These are phyloP conservation scores for Spathaspora gorwiae DNA, from an alignment of 805 yeast species.

Conservation along the genomic window DNA sequence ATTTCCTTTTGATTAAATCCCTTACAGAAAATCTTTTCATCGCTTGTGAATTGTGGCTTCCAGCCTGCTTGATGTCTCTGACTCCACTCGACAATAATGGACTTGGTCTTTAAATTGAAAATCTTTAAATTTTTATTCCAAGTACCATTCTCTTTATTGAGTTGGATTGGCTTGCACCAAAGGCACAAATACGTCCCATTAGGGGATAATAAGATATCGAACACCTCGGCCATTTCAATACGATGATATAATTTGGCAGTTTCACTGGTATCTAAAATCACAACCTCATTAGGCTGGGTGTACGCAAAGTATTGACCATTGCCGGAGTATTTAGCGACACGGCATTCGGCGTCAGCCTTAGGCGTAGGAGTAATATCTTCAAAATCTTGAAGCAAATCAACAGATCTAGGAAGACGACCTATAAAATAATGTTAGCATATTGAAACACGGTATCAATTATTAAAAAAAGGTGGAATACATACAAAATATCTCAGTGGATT, in stretches of 20 bases:
- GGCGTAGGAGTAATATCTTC: slow-evolving; percentile 32
- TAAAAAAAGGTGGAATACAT: slow-evolving; percentile 13
- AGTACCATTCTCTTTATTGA: slow-evolving; percentile 63
- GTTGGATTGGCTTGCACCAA: slow-evolving; percentile 82
- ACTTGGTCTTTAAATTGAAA: slow-evolving; percentile 51
- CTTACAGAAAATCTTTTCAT: slow-evolving; percentile 69
- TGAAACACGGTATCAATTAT: neutral
- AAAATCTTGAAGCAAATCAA: slow-evolving; percentile 46
- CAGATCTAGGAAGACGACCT: slow-evolving; percentile 56
- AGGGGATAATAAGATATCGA: slow-evolving; percentile 87
- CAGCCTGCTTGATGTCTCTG: slow-evolving; percentile 85
- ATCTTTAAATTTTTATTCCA: slow-evolving; percentile 77
- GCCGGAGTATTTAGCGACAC: slow-evolving; percentile 62
- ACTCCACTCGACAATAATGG: slow-evolving; percentile 56
- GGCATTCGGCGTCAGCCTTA: slow-evolving; percentile 45
- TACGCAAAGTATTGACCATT: slow-evolving; percentile 68
- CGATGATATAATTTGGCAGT: slow-evolving; percentile 38
- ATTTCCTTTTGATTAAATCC: slow-evolving; percentile 53
- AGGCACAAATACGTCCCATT: slow-evolving; percentile 75
- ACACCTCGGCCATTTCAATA: slow-evolving; percentile 60
- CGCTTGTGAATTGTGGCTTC: slow-evolving; percentile 85
- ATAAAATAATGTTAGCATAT: slow-evolving; percentile 12
- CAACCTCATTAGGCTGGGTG: slow-evolving; percentile 60
- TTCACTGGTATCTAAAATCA: slow-evolving; percentile 51
- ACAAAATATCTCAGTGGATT: slow-evolving; percentile 36